Conservation (phyloP, 108 stramenopile species). For the Pseudonitzschia multistriata region DNA sequence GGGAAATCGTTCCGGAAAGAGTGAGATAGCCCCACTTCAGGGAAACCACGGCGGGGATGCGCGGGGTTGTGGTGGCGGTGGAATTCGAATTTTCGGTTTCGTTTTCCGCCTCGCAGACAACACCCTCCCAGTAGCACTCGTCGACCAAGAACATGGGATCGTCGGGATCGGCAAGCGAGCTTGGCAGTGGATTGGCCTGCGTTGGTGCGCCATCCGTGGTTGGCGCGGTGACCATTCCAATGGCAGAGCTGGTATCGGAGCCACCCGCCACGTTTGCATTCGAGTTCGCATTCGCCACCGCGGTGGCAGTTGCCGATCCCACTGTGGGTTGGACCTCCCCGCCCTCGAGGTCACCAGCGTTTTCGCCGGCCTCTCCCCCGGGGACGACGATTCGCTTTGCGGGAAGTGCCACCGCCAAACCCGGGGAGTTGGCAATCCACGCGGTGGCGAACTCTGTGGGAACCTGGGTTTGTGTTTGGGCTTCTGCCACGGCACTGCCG, state of each 20-base stretch:
- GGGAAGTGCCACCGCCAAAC: neutral
- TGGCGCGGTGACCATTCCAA: neutral
- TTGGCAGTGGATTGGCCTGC: neutral
- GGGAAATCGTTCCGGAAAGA: conserved; percentile 41
- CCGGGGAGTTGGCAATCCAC: neutral
- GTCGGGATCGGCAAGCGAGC: neutral
- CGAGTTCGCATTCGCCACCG: neutral
- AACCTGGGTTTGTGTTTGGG: neutral
- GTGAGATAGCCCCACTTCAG: conserved; percentile 39
- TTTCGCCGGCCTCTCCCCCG: neutral
- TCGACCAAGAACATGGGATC: conserved; percentile 4
- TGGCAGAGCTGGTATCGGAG: neutral
- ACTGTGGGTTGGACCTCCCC: neutral
- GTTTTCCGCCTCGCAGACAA: conserved; percentile 40
- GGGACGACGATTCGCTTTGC: neutral
- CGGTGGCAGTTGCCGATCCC: neutral
- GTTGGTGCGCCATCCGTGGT: neutral
- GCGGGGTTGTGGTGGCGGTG: conserved; percentile 23
- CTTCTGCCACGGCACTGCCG: neutral
- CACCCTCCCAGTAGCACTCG: conserved; percentile 46
- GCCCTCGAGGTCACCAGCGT: neutral
- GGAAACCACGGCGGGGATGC: conserved; percentile 21
- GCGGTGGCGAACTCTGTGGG: neutral
- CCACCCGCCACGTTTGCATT: neutral
- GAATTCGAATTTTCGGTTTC: neutral